These are phyloP conservation scores for Mortierella sp. DNA, from an alignment of 371 early-diverging fungal species.

Conservation along the genomic window DNA sequence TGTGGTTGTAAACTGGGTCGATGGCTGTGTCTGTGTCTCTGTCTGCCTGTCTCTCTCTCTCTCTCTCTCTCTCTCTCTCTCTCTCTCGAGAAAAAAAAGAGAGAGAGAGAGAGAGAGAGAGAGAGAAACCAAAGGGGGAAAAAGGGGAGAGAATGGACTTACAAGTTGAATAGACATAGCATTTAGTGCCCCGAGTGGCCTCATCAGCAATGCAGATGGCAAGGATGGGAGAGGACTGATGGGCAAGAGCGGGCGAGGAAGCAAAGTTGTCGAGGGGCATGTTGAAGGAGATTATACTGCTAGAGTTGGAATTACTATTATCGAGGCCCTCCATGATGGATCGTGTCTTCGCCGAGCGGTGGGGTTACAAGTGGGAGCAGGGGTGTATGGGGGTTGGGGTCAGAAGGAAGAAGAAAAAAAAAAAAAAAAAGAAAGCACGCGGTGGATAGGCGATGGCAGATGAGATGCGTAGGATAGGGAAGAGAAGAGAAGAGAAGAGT, in stretches of 20 bases:
- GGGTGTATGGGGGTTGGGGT: not conserved
- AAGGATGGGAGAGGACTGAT: conserved; percentile 32
- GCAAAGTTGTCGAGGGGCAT: conserved; percentile 48
- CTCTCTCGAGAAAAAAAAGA: not conserved
- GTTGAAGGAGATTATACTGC: conserved; percentile 20
- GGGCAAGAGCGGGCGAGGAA: conserved; percentile 15
- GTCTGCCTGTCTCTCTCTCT: no score
- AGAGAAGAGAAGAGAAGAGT: not conserved
- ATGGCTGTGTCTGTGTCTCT: not conserved
- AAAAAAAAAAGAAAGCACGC: not conserved
- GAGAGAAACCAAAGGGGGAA: not conserved
- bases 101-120: not conserved
- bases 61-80: no score
- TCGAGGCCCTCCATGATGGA: conserved; percentile 53
- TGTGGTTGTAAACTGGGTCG: not conserved
- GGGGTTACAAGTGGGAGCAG: conserved; percentile 34
- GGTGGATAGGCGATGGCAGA: not conserved
- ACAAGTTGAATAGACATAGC: conserved; percentile 54
- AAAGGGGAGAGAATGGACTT: conserved; percentile 11
- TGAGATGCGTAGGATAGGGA: not conserved
- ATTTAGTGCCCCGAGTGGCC: conserved; percentile 32
- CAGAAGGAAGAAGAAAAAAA: not conserved
- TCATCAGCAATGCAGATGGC: conserved; percentile 48
- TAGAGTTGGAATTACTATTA: conserved; percentile 30
- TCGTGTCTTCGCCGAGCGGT: conserved; percentile 54